A percentile compares a stretch with the other conserved stretches of the same genome.
Evolutionary conservation across 2,329 filamentous ascomycete species (phyloP).

Genomic region (Aspergillus versicolor): DNA sequence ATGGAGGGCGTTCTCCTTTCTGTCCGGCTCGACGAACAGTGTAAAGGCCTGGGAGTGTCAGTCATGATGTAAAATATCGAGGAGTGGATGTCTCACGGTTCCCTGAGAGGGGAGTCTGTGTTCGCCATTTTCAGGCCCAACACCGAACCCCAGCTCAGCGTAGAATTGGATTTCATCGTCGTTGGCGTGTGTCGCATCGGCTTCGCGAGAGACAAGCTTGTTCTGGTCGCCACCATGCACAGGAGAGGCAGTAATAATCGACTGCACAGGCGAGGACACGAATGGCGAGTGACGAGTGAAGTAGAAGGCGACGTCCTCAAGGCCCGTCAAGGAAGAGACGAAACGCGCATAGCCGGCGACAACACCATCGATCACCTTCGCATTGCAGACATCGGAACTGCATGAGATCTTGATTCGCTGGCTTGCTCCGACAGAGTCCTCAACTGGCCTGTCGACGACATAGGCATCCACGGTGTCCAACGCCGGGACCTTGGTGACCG

Average conservation of each 20-base stretch:
- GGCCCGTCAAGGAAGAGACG: constrained; percentile 24
- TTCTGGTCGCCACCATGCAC: not conserved
- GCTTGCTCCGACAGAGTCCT: constrained; percentile 7
- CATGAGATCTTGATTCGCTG: constrained; percentile 13
- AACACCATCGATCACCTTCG: constrained; percentile 14
- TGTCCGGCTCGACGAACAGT: constrained; percentile 11
- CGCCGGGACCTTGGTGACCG: constrained; percentile 27
- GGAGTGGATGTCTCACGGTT: constrained; percentile 7
- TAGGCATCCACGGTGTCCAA: constrained; percentile 28
- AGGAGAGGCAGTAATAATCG: constrained; percentile 17
- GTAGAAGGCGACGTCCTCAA: constrained; percentile 27
- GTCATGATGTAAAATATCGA: not conserved
- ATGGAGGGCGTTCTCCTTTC: constrained; percentile 1
- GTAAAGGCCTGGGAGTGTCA: constrained; percentile 19
- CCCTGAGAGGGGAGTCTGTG: constrained; percentile 3
- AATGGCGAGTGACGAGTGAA: constrained; percentile 12
- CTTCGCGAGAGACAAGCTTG: constrained; percentile 13
- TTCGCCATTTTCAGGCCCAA: constrained; percentile 19
- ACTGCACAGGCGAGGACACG: constrained; percentile 1
- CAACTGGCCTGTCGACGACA: constrained; percentile 12
- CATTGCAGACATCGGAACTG: constrained; percentile 4
- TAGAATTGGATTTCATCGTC: constrained; percentile 23
- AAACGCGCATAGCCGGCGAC: constrained; percentile 27
- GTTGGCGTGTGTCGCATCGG: constrained; percentile 11
- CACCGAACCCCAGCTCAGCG: constrained; percentile 16